These are phyloP conservation scores for Crucihimalaya himalaica DNA, from an alignment of 345 rosid genomes.

Conservation along the genomic window DNA sequence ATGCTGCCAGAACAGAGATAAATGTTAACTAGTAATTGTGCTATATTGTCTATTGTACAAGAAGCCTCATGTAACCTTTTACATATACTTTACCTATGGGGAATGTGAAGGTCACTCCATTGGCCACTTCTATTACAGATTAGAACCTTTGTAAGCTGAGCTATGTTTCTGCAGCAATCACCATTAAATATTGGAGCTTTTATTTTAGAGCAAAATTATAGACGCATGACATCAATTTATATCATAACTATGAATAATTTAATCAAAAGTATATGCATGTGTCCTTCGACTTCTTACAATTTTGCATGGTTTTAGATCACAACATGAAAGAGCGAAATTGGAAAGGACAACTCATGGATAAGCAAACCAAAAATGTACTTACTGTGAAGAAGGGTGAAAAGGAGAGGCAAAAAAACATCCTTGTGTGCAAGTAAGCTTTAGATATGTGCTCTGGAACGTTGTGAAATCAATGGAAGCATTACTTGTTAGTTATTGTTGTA, in stretches of 20 bases:
- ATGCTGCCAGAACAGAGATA: slow-evolving; percentile 49
- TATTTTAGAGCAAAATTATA: not conserved
- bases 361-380: slow-evolving; percentile 29
- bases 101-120: slow-evolving; percentile 70
- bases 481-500: not conserved
- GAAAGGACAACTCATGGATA: not conserved
- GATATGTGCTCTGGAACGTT: slow-evolving; percentile 63
- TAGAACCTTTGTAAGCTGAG: slow-evolving; percentile 72
- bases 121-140: slow-evolving; percentile 57
- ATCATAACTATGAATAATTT: not conserved
- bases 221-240: not conserved
- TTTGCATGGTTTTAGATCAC: not conserved
- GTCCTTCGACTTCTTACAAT: not conserved
- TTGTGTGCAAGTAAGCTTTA: slow-evolving; percentile 86
- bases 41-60: not conserved
- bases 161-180: slow-evolving; percentile 60
- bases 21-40: not conserved
- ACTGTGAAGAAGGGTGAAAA: slow-evolving; percentile 69
- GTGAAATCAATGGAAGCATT: slow-evolving; percentile 16
- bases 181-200: slow-evolving; percentile 1
- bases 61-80: not conserved
- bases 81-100: slow-evolving; percentile 40
- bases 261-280: not conserved
- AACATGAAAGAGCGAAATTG: not conserved
- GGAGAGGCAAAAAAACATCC: slow-evolving; percentile 85